A percentile compares a stretch with the other conserved stretches of the same genome.
Evolutionary conservation across 805 yeast species (phyloP).

Genomic region (Hanseniaspora taiwanica): DNA sequence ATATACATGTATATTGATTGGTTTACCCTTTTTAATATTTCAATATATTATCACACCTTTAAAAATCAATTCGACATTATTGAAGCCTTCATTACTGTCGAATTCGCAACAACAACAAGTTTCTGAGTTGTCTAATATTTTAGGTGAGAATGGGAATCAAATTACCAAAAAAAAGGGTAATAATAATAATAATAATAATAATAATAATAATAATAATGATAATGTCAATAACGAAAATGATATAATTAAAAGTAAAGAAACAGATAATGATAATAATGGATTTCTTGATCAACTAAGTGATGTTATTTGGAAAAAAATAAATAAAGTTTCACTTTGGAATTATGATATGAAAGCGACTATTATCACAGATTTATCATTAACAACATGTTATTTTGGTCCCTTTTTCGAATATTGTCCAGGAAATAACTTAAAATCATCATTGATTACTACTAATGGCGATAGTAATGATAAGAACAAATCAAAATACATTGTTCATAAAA

Average conservation of each 20-base stretch:
- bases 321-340: not conserved
- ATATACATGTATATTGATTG: not conserved
- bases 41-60: not conserved
- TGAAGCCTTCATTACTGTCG: not conserved
- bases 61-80: not conserved
- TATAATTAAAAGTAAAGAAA: not conserved
- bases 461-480: not conserved
- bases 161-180: no score
- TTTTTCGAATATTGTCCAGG: slow-evolving; percentile 7
- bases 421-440: slow-evolving; percentile 1
- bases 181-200: no score
- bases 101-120: no score
- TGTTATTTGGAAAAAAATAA: not conserved
- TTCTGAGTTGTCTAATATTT: not conserved
- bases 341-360: slow-evolving; percentile 1
- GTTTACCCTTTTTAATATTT: not conserved
- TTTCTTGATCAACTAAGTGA: not conserved
- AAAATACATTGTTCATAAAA: slow-evolving; percentile 3
- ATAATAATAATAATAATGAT: no score
- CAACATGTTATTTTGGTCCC: slow-evolving; percentile 10
- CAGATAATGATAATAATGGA: not conserved
- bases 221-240: not conserved
- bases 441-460: not conserved
- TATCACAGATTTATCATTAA: slow-evolving; percentile 11
- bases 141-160: no score